These are phyloP conservation scores for Sugiyamaella floridensis DNA, from an alignment of 805 yeast genomes.

Conservation along the genomic window DNA sequence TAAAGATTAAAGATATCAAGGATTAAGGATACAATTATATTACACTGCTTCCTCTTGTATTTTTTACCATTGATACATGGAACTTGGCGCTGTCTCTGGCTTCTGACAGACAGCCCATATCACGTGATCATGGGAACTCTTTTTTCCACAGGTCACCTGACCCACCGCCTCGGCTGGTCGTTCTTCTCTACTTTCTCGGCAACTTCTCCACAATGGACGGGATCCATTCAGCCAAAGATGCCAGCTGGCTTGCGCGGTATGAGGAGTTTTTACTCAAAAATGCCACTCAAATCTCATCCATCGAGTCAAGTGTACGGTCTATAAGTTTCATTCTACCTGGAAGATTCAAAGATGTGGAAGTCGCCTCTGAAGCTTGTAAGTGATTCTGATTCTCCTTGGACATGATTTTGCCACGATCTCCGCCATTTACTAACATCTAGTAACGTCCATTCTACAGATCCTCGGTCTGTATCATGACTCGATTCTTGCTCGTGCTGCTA, in stretches of 20 bases:
- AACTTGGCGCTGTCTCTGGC: no score
- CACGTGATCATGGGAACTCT: no score
- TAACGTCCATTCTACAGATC: slow-evolving; percentile 27
- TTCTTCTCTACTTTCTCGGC: background rate
- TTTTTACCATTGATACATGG: no score
- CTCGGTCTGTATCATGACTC: slow-evolving; percentile 34
- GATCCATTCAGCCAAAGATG: background rate
- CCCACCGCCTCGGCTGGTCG: no score
- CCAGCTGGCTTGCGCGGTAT: slow-evolving; percentile 25
- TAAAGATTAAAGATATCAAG: no score
- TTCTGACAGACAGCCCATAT: no score
- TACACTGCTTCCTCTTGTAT: no score
- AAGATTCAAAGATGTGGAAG: slow-evolving; percentile 34
- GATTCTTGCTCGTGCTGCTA: slow-evolving; percentile 28
- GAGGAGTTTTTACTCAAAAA: slow-evolving; percentile 32
- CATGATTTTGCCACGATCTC: background rate
- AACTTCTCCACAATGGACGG: background rate
- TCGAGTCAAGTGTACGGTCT: slow-evolving; percentile 32
- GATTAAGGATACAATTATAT: no score
- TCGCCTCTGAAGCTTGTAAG: slow-evolving; percentile 31
- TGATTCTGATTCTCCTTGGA: background rate
- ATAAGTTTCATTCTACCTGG: slow-evolving; percentile 35
- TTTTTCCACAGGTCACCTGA: no score
- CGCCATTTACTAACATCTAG: background rate
- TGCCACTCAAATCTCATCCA: slow-evolving; percentile 32